Percentiles rank a stretch among this genome's conserved stretches.
Evolutionary conservation across 768 basidiomycete species (phyloP).

Genomic region (Termitomyces sp.): DNA sequence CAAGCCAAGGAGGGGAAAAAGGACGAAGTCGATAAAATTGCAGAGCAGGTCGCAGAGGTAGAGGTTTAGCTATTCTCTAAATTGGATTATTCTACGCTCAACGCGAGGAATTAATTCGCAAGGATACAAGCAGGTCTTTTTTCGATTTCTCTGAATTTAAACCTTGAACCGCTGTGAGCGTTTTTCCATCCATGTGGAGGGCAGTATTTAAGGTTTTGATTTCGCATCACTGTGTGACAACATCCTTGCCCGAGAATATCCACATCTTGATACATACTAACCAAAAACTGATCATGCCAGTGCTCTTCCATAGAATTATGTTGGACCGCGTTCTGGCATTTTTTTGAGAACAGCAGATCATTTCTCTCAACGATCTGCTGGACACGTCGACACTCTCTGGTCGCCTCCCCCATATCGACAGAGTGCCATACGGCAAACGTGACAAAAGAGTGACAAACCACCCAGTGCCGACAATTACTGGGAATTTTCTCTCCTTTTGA

Average conservation of each 20-base stretch:
- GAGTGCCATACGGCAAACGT: too few relatives aligned
- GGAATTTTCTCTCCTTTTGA: too few relatives aligned
- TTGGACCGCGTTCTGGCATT: too few relatives aligned
- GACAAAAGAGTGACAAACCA: too few relatives aligned
- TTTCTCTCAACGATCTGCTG: too few relatives aligned
- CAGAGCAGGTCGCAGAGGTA: slow-evolving; percentile 18
- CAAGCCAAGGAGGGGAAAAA: slow-evolving; percentile 9
- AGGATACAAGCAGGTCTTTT: background rate
- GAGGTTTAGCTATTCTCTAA: slow-evolving; percentile 5
- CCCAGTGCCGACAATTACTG: too few relatives aligned
- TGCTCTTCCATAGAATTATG: too few relatives aligned
- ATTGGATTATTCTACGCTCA: slow-evolving; percentile 4
- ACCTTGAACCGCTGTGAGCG: background rate
- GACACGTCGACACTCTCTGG: too few relatives aligned
- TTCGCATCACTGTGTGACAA: background rate
- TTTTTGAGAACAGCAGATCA: too few relatives aligned
- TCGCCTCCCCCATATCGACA: too few relatives aligned
- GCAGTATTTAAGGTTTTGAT: background rate
- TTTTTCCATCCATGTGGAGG: background rate
- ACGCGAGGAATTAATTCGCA: background rate
- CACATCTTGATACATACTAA: background rate
- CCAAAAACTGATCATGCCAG: background rate
- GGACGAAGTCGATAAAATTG: slow-evolving; percentile 14
- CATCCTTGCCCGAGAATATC: background rate
- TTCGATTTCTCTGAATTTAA: background rate